Percentiles rank a stretch among this genome's conserved stretches.
These are phyloP conservation scores for Emydomyces testavorans DNA, from an alignment of 2,329 filamentous ascomycete species.

Conservation along the genomic window DNA sequence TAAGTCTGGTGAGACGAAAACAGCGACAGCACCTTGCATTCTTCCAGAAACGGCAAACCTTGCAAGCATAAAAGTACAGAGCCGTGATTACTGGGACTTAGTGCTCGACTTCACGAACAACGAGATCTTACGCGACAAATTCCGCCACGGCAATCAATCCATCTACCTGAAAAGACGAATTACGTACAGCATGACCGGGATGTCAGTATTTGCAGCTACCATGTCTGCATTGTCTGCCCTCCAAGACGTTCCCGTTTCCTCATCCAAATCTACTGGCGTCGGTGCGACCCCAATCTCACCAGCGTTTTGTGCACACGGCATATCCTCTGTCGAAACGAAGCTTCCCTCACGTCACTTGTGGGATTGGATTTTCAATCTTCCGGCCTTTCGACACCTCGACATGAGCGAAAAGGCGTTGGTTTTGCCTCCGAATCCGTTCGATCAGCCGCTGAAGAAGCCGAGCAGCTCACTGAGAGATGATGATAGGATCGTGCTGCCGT, in stretches of 20 bases:
- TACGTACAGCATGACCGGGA: slow-evolving; percentile 48
- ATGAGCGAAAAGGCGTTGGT: slow-evolving; percentile 56
- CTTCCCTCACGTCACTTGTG: slow-evolving; percentile 41
- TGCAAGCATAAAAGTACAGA: slow-evolving; percentile 29
- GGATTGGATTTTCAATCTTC: slow-evolving; percentile 62
- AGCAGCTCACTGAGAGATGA: slow-evolving; percentile 30
- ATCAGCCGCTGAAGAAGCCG: slow-evolving; percentile 21
- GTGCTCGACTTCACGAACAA: slow-evolving; percentile 61
- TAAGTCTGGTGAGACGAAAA: slow-evolving; percentile 29
- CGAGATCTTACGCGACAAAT: slow-evolving; percentile 50
- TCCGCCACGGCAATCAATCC: slow-evolving; percentile 54
- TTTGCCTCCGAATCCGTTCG: slow-evolving; percentile 39
- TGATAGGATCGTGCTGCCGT: slow-evolving; percentile 30
- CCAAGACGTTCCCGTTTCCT: slow-evolving; percentile 33
- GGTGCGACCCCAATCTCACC: slow-evolving; percentile 17
- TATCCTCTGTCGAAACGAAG: slow-evolving; percentile 20
- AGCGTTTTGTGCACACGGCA: slow-evolving; percentile 19
- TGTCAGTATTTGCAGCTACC: slow-evolving; percentile 59
- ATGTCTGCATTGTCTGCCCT: slow-evolving; percentile 59
- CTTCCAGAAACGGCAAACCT: slow-evolving; percentile 38
- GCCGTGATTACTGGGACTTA: slow-evolving; percentile 66
- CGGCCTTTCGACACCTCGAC: slow-evolving; percentile 44
- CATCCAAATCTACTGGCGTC: slow-evolving; percentile 11
- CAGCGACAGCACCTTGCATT: slow-evolving; percentile 45
- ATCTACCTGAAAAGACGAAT: slow-evolving; percentile 62